Evolutionary conservation across 2,329 filamentous ascomycete genomes (phyloP), one percentile per base, ranked within the genome.

Genomic region (Botrytis aclada): DNA sequence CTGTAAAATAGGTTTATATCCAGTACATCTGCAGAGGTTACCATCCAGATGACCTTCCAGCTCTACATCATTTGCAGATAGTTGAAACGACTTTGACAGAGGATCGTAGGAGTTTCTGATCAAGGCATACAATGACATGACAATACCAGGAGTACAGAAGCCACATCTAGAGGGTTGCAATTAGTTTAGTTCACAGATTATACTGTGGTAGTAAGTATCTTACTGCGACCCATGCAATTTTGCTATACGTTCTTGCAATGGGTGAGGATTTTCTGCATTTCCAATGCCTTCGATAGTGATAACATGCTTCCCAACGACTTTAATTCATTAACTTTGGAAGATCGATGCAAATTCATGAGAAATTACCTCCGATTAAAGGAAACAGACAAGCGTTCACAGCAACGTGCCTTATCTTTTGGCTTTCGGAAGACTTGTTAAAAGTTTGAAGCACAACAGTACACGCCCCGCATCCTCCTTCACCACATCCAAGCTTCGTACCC

Each of bases 261-360:
- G 93, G 83, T 98, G 95, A 10, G 95, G 95, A 62, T 87, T 88
- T 81, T 95, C 91, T 39, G 93, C 90, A 81, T 91, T 92, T 29
- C 95, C 95, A 77, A 98, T 97, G 7, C 95, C 95, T 83, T 98
- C 95, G 58, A 98, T 91, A 1, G 95, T 98, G 80, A 98, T 94
- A 79, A 98, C 93, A 87, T 98, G 95, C 82, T 98, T 98, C 62
- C 95, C 95, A 81, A 98, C 95, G 66, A 98, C 88, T 77, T 78
- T 41, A 45, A 60, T 25, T 54, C 29, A 25, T 65, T 16, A 73
- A 39, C 65, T 45, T 7, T 43, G 14, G 58, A 34, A 16, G 45
- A 41, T 18, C 22, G 32, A 58, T n/a, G 61, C 18, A 16, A 29
- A 10, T 25, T n/a, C 22, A 47, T 54, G 2, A 45, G 58, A 32